Evolutionary conservation across 2,329 filamentous ascomycete genomes (phyloP), one percentile per base, ranked within the genome.

Genomic region (Magnaporthiopsis poae): DNA sequence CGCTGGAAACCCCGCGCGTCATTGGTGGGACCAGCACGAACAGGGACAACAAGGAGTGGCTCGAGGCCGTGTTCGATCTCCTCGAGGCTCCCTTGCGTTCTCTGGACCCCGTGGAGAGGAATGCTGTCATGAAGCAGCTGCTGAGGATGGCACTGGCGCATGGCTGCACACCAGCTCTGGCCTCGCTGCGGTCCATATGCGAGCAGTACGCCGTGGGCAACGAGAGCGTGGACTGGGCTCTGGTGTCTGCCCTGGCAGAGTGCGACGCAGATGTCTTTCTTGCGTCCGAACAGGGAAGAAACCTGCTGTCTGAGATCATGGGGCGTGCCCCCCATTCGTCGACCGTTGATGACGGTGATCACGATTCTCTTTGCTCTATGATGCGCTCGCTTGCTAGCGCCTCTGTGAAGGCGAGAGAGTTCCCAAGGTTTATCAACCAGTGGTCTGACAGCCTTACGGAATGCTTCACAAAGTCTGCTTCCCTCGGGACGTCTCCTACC

Each of bases 251-350:
- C 15, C 70, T 80, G 33, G 76, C 80, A 0, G 73, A 74, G 9
- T 80, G 82, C 61, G 82, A 84, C 56, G 76, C 80, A 0, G 82
- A 83, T 62, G 75, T 80, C 9, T 82, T 84, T 62, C 70, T 78
- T 71, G 46, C 74, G 2, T 75, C 75, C 0, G 74, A 77, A 0
- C 76, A 80, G 2, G 80, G 78, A 0, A 72, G 73, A 9, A 69
- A 69, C 8, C 71, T 84, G 5, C 75, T 84, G 5, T 73, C 76
- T 21, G 73, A 75, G 2, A 72, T 82, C 5, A 78, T 82, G 18
- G 69, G 25, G 5, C 61, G n/a, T n/a, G 33, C 61, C n/a, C 65
- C 65, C n/a, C 29, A 31, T 29, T 56, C 27, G 1, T 31, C 68
- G 27, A 69, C 68, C 11, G 66, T 73, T 0, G 65, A 65, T 7